These are phyloP conservation scores for Musa acuminata DNA, from an alignment of 176 grass and related monocot species.

Conservation along the genomic window DNA sequence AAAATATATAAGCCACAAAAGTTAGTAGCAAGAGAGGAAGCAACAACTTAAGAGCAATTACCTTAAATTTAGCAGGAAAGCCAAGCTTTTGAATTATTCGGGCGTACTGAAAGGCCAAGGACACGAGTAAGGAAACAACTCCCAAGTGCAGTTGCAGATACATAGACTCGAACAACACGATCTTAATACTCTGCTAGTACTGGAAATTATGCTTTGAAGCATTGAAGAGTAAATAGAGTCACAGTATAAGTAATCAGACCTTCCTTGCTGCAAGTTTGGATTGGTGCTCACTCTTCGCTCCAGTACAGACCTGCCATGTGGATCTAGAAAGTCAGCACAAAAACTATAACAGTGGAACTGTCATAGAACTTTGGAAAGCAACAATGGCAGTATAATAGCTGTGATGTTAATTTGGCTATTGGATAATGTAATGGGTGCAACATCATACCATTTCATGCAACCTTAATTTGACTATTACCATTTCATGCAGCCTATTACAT, in stretches of 20 bases:
- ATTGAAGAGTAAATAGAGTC: not conserved
- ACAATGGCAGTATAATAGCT: too few species aligned
- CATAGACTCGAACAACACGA: not conserved
- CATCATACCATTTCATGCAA: not conserved
- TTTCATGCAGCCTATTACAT: too few species aligned
- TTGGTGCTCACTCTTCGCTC: constrained; percentile 65
- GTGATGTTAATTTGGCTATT: not conserved
- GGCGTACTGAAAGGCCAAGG: constrained; percentile 59
- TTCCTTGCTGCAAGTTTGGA: constrained; percentile 41
- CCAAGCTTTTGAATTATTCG: constrained; percentile 99
- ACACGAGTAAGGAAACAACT: not conserved
- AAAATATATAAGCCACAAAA: constrained; percentile 6
- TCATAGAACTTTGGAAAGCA: not conserved
- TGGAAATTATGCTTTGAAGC: not conserved
- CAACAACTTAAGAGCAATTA: constrained; percentile 17
- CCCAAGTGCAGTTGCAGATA: not conserved
- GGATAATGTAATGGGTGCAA: not conserved
- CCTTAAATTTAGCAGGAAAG: constrained; percentile 97
- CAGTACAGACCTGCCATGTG: constrained; percentile 11
- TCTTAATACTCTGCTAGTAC: not conserved
- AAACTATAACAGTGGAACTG: not conserved
- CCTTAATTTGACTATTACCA: too few species aligned
- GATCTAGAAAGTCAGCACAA: not conserved
- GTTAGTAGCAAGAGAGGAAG: not conserved
- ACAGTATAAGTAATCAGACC: not conserved